These are phyloP conservation scores for Alternaria gansuensis DNA, from an alignment of 2,329 filamentous ascomycete species.

Conservation along the genomic window DNA sequence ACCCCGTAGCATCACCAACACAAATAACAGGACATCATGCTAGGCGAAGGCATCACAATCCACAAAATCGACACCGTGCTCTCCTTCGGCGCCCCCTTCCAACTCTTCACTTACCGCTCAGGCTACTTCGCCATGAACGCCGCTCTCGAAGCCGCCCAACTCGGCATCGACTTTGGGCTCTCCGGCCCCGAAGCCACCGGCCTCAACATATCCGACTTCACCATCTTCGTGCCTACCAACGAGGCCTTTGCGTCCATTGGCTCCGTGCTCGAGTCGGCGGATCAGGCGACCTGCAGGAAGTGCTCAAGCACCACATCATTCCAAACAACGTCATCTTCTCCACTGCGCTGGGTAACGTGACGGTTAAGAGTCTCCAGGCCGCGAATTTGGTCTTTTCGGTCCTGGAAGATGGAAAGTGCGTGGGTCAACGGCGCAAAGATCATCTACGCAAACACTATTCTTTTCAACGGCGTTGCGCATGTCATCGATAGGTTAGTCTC, in stretches of 20 bases:
- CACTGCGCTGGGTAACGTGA: slow-evolving; percentile 36
- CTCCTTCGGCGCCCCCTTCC: slow-evolving; percentile 38
- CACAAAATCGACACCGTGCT: slow-evolving; percentile 41
- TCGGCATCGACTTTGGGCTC: slow-evolving; percentile 35
- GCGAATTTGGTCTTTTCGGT: slow-evolving; percentile 37
- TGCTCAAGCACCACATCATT: slow-evolving; percentile 42
- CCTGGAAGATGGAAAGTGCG: slow-evolving; percentile 32
- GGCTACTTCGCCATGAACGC: slow-evolving; percentile 40
- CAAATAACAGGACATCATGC: slow-evolving; percentile 32
- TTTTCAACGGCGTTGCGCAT: slow-evolving; percentile 41
- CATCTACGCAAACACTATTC: slow-evolving; percentile 35
- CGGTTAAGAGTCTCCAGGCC: slow-evolving; percentile 35
- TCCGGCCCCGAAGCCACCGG: slow-evolving; percentile 23
- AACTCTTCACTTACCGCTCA: slow-evolving; percentile 40
- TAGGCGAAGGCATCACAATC: slow-evolving; percentile 40
- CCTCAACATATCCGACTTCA: slow-evolving; percentile 67
- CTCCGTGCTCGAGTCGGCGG: slow-evolving; percentile 32
- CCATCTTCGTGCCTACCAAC: slow-evolving; percentile 80
- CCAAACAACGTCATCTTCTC: slow-evolving; percentile 41
- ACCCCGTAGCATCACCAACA: background rate
- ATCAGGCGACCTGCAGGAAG: slow-evolving; percentile 34
- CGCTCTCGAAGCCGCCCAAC: slow-evolving; percentile 22
- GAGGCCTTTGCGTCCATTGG: slow-evolving; percentile 72
- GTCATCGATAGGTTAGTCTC: slow-evolving; percentile 35
- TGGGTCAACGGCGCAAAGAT: slow-evolving; percentile 41